These are phyloP conservation scores for Insectozyma bohioensis DNA, from an alignment of 1,139 yeast species.

Conservation along the genomic window DNA sequence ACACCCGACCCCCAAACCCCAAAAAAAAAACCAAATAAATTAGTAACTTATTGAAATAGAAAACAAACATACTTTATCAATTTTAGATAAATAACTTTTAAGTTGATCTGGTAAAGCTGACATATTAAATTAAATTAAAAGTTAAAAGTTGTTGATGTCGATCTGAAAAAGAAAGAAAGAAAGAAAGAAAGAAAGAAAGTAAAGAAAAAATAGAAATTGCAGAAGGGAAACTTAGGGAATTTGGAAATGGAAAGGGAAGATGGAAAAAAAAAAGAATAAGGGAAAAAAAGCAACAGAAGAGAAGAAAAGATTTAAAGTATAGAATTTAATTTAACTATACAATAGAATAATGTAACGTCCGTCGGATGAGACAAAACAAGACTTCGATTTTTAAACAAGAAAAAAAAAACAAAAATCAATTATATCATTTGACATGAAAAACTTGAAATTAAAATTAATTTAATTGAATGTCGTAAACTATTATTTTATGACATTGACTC, in stretches of 20 bases:
- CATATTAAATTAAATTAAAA: conserved; percentile 15
- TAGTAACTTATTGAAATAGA: neutral
- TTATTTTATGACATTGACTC: no score
- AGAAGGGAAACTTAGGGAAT: no score
- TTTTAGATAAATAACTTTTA: conserved; percentile 25
- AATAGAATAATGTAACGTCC: no score
- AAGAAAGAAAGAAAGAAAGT: conserved; percentile 2
- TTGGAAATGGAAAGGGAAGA: conserved; percentile 1
- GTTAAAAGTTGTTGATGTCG: neutral
- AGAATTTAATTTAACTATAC: no score
- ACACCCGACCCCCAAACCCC: no score
- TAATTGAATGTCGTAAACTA: no score
- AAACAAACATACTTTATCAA: conserved; percentile 28
- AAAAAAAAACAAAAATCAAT: no score
- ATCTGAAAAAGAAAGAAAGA: conserved; percentile 1
- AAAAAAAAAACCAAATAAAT: neutral
- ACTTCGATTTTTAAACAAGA: no score
- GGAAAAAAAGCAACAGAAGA: neutral
- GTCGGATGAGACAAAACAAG: no score
- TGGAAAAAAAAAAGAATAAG: neutral
- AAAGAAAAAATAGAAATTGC: conserved; percentile 1
- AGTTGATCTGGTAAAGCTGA: conserved; percentile 28
- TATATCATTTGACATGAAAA: no score
- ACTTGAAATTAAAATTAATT: no score
- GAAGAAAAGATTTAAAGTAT: no score